Evolutionary conservation across 2,329 filamentous ascomycete species (phyloP).

Genomic region (Diplodia corticola): DNA sequence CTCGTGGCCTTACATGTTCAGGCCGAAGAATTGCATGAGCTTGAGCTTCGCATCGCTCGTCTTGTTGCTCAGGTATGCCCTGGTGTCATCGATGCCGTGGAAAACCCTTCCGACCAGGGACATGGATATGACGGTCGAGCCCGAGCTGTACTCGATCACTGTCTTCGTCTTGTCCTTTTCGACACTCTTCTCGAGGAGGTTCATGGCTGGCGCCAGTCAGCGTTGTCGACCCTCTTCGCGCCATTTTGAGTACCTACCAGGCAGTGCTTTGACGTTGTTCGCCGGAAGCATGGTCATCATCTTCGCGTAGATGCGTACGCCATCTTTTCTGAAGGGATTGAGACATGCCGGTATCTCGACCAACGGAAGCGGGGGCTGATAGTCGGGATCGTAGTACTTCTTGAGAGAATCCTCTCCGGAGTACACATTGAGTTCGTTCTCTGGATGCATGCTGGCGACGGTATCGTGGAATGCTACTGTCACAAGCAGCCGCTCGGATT

Average conservation of each 20-base stretch:
- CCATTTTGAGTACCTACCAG: constrained; percentile 43
- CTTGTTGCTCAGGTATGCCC: constrained; percentile 61
- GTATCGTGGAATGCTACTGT: not conserved
- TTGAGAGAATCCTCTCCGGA: constrained; percentile 58
- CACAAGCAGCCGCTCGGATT: not conserved
- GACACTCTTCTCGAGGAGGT: constrained; percentile 46
- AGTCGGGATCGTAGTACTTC: constrained; percentile 62
- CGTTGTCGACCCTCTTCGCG: not conserved
- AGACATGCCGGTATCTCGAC: constrained; percentile 60
- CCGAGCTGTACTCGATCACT: constrained; percentile 62
- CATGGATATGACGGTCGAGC: constrained; percentile 63
- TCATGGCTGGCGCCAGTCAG: constrained; percentile 45
- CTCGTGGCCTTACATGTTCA: constrained; percentile 47
- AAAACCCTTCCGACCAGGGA: constrained; percentile 55
- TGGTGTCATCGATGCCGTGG: constrained; percentile 53
- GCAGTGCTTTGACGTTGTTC: constrained; percentile 66
- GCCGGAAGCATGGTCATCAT: constrained; percentile 66
- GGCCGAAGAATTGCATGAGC: constrained; percentile 61
- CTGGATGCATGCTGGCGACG: not conserved
- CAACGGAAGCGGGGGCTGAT: constrained; percentile 58
- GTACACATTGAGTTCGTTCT: constrained; percentile 55
- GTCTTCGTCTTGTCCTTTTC: constrained; percentile 47
- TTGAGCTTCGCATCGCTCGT: constrained; percentile 55
- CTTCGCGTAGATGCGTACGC: constrained; percentile 64
- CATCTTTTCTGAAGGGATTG: constrained; percentile 59